phyloP scores from a whole-genome alignment of 441 rosid genomes.

The Hura crepitans region DNA sequence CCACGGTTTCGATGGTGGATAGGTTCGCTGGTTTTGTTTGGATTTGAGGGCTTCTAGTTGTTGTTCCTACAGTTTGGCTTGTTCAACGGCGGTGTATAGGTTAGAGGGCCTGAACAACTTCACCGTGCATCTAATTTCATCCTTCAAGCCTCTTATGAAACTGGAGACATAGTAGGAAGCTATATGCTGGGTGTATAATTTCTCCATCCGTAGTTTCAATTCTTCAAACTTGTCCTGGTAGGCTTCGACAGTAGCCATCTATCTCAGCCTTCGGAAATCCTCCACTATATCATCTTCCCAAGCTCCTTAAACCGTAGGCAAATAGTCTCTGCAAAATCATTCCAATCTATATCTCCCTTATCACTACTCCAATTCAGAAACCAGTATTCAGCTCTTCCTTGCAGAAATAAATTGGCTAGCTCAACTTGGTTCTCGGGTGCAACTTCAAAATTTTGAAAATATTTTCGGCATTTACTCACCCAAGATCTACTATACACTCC shows the following conservation, averaged over 20 bases:
- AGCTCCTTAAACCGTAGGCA: background rate
- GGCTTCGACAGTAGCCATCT: background rate
- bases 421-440: background rate
- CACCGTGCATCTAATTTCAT: background rate
- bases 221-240: background rate
- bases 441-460: background rate
- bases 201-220: background rate
- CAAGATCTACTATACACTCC: background rate
- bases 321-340: background rate
- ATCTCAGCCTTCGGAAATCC: background rate
- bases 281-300: background rate
- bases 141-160: background rate
- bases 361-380: background rate
- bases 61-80: background rate
- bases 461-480: background rate
- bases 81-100: background rate
- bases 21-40: no score
- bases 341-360: background rate
- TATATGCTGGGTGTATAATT: background rate
- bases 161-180: background rate
- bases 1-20: background rate
- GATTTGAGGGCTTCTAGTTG: background rate
- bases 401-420: background rate
- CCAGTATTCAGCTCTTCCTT: background rate
- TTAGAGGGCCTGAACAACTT: background rate